These are phyloP conservation scores for Sarocladium oryzae DNA, from an alignment of 2,329 filamentous ascomycete species.

Conservation along the genomic window DNA sequence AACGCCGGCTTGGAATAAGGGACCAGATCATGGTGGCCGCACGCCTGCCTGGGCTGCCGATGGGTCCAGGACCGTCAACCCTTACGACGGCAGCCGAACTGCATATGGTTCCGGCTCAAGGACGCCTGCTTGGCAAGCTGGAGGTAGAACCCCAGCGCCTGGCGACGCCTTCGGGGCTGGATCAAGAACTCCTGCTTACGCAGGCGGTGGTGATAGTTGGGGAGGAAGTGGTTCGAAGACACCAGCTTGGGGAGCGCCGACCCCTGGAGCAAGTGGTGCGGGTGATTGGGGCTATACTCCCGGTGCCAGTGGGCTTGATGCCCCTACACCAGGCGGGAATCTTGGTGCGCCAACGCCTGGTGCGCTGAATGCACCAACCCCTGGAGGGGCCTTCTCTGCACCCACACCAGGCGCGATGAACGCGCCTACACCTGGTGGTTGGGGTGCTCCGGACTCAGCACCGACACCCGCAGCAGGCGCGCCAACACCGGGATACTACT, in stretches of 20 bases:
- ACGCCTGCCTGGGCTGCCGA: conserved; percentile 64
- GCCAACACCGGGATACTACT: conserved; percentile 53
- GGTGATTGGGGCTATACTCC: conserved; percentile 57
- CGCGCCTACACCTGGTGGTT: conserved; percentile 61
- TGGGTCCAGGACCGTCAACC: conserved; percentile 60
- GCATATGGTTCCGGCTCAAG: conserved; percentile 69
- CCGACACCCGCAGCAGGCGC: conserved; percentile 61
- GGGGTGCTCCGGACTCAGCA: conserved; percentile 57
- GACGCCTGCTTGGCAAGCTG: conserved; percentile 73
- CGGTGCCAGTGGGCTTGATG: conserved; percentile 51
- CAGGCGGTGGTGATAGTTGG: conserved; percentile 50
- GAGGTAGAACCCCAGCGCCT: conserved; percentile 61
- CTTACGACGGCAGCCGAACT: conserved; percentile 68
- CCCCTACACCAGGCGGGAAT: conserved; percentile 57
- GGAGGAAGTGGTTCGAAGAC: conserved; percentile 64
- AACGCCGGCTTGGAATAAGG: conserved; percentile 57
- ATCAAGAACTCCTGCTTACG: conserved; percentile 62
- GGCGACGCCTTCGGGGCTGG: conserved; percentile 58
- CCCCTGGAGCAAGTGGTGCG: conserved; percentile 49
- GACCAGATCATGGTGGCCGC: conserved; percentile 48
- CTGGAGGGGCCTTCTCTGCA: conserved; percentile 55
- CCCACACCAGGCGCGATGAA: conserved; percentile 52
- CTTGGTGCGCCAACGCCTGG: conserved; percentile 56
- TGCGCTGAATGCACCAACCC: conserved; percentile 63
- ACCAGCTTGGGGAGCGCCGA: conserved; percentile 62